Percentiles rank a stretch among this genome's conserved stretches.
Evolutionary conservation across 495 filamentous ascomycete species (phyloP).

Genomic region (Pyrenula aspistea): DNA sequence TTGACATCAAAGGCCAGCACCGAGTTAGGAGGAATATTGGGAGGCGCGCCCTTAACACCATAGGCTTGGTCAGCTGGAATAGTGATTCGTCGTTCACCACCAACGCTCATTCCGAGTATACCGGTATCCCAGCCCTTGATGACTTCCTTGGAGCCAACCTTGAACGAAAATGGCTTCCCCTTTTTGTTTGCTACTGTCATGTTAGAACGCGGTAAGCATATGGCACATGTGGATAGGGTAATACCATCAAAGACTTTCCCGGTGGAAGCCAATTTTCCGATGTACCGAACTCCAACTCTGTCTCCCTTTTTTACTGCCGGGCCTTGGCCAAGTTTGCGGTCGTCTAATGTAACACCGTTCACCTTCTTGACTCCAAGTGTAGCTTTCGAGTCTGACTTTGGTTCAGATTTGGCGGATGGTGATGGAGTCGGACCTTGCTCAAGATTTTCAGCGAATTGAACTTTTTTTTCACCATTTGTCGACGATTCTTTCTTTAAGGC

Average conservation of each 20-base stretch:
- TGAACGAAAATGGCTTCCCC: constrained; percentile 92
- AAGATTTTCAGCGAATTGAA: constrained; percentile 96
- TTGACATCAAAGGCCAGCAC: constrained; percentile 89
- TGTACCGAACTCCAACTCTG: constrained; percentile 86
- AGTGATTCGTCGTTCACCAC: constrained; percentile 82
- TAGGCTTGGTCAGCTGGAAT: constrained; percentile 81
- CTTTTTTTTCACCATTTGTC: constrained; percentile 76
- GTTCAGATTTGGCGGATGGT: constrained; percentile 23
- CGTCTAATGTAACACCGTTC: constrained; percentile 81
- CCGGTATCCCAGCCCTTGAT: constrained; percentile 99
- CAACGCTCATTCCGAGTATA: constrained; percentile 78
- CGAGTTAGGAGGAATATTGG: constrained; percentile 83
- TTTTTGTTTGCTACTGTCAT: constrained; percentile 73
- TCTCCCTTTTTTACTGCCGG: constrained; percentile 73
- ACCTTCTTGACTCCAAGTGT: constrained; percentile 62
- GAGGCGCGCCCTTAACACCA: constrained; percentile 56
- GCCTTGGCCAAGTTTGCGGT: constrained; percentile 83
- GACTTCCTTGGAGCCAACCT: constrained; percentile 83
- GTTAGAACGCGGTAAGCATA: constrained; percentile 16
- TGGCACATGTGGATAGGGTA: neutral
- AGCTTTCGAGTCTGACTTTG: constrained; percentile 18
- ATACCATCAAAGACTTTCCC: constrained; percentile 85
- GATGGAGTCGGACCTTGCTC: constrained; percentile 86
- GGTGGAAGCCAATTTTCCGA: constrained; percentile 75
- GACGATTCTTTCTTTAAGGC: constrained; percentile 38